phyloP scores from a whole-genome alignment of 371 early-diverging fungal genomes.

The Capniomyces stellatus region DNA sequence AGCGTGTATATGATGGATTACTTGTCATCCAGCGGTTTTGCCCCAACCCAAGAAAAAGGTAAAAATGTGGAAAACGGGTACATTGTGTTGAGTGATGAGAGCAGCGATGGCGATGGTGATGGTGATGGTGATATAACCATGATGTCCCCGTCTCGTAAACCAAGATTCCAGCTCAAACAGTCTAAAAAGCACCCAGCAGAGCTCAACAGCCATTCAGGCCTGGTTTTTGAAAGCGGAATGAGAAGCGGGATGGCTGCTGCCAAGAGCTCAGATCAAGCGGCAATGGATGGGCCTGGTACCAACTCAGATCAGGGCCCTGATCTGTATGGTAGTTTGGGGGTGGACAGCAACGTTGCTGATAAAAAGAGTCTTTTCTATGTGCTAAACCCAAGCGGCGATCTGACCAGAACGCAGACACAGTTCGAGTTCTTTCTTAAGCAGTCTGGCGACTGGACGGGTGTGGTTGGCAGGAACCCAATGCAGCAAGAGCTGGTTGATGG shows the following conservation, averaged over 20 bases:
- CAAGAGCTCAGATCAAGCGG: no score
- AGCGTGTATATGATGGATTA: no score
- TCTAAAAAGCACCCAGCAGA: no score
- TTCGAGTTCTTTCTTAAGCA: conserved; percentile 38
- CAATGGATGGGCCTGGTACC: no score
- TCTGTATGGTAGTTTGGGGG: neutral
- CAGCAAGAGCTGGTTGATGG: conserved; percentile 40
- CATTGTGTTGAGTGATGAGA: no score
- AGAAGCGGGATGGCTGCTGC: no score
- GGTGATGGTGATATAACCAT: neutral
- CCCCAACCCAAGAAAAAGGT: no score
- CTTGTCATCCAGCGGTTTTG: no score
- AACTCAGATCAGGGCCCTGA: neutral
- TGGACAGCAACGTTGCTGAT: conserved; percentile 28
- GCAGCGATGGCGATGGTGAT: neutral
- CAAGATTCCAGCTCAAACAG: no score
- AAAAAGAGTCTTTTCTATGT: conserved; percentile 45
- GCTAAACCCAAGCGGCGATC: conserved; percentile 76
- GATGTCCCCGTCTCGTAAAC: neutral
- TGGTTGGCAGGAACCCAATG: conserved; percentile 45
- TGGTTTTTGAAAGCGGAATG: no score
- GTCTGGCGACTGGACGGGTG: conserved; percentile 50
- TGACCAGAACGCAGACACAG: conserved; percentile 55
- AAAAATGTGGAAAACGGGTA: no score
- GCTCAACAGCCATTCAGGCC: no score